Percentiles rank a stretch among this genome's conserved stretches.
Conservation (phyloP, 2,329 filamentous ascomycete species). For the Aphanocladium album region DNA sequence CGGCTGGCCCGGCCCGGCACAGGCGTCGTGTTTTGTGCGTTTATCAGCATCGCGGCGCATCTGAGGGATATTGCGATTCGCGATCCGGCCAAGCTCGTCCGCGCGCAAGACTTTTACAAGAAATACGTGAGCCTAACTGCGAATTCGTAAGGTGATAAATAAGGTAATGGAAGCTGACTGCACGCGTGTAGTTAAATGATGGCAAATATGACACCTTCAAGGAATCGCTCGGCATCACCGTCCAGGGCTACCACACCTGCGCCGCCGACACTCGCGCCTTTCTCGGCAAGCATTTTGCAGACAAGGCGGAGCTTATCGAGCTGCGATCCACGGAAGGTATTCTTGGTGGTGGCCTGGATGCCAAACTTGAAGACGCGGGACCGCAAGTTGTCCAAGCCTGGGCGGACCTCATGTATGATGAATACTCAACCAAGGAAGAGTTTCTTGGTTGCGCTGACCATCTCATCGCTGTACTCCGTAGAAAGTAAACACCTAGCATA, state of each 20-base stretch:
- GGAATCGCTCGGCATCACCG: background rate
- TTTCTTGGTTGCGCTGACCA: constrained; percentile 14
- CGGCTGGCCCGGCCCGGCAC: background rate
- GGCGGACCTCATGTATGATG: constrained; percentile 11
- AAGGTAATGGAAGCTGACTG: no score
- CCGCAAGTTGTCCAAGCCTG: constrained; percentile 4
- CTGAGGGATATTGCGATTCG: constrained; percentile 13
- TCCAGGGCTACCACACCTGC: constrained; percentile 10
- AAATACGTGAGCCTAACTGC: constrained; percentile 9
- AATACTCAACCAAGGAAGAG: constrained; percentile 13
- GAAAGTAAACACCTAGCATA: background rate
- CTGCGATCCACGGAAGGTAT: constrained; percentile 15
- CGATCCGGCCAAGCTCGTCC: constrained; percentile 2
- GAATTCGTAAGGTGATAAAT: no score
- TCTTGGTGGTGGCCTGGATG: constrained; percentile 14
- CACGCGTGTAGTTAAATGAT: background rate
- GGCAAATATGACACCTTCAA: constrained; percentile 12
- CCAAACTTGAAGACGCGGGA: constrained; percentile 8
- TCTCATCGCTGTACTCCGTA: constrained; percentile 7
- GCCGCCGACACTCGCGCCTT: constrained; percentile 7
- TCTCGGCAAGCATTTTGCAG: constrained; percentile 10
- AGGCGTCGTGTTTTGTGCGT: constrained; percentile 8
- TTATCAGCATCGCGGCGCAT: constrained; percentile 12
- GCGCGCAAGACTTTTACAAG: constrained; percentile 3
- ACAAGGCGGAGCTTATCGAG: constrained; percentile 11